Evolutionary conservation across 805 yeast species (phyloP).

Genomic region (Alloascoidea africana): DNA sequence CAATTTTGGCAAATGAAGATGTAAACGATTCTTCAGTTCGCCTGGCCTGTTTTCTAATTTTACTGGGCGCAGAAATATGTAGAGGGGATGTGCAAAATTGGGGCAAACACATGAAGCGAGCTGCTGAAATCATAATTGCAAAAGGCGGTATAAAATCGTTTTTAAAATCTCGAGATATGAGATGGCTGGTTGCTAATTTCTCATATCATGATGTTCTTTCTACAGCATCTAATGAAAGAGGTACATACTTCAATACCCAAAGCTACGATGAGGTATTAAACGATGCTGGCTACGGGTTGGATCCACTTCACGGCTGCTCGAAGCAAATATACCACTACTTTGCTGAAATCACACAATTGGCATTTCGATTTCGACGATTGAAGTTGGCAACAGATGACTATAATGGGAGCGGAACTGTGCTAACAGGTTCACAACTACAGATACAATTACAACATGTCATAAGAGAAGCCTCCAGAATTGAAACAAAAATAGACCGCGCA

Average conservation of each 20-base stretch:
- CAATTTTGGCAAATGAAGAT: constrained; percentile 8
- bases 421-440: no score
- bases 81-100: constrained; percentile 69
- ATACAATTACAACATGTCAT: no score
- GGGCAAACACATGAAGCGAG: constrained; percentile 51
- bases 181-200: constrained; percentile 64
- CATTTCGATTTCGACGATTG: constrained; percentile 33
- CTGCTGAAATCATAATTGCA: constrained; percentile 42
- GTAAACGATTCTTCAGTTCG: constrained; percentile 18
- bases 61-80: constrained; percentile 73
- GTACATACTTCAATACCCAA: constrained; percentile 46
- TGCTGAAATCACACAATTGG: constrained; percentile 52
- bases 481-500: constrained; percentile 29
- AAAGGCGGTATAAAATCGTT: constrained; percentile 47
- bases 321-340: constrained; percentile 50
- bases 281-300: constrained; percentile 25
- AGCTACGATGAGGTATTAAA: constrained; percentile 41
- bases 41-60: constrained; percentile 49
- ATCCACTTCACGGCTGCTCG: constrained; percentile 61
- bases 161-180: constrained; percentile 37
- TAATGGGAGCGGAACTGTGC: constrained; percentile 12
- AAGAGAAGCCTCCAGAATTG: constrained; percentile 21
- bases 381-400: no score
- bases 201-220: constrained; percentile 69
- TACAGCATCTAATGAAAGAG: constrained; percentile 35